These are phyloP conservation scores for Diaporthe citri DNA, from an alignment of 2,329 filamentous ascomycete species.

Conservation along the genomic window DNA sequence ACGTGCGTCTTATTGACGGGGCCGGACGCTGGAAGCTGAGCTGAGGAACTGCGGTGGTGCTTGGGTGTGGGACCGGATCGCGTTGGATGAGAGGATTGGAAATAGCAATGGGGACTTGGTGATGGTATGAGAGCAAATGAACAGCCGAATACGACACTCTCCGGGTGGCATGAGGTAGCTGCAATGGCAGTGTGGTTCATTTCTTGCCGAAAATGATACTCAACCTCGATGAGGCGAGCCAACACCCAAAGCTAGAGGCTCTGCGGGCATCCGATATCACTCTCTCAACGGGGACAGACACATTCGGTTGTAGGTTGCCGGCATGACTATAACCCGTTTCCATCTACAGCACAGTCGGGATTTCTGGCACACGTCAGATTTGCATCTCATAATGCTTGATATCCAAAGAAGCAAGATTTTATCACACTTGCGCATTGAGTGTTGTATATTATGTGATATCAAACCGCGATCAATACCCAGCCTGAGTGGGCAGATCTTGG, in stretches of 20 bases:
- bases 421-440: neutral
- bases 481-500: neutral
- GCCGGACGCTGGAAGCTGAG: slow-evolving; percentile 43
- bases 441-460: no score
- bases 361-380: neutral
- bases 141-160: no score
- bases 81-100: slow-evolving; percentile 44
- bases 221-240: neutral
- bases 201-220: neutral
- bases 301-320: neutral
- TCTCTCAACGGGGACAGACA: neutral
- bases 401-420: neutral
- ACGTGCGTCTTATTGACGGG: slow-evolving; percentile 40
- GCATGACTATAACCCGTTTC: neutral
- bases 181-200: neutral
- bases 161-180: no score
- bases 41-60: slow-evolving; percentile 39
- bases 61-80: slow-evolving; percentile 42
- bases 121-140: slow-evolving; percentile 52
- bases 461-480: no score
- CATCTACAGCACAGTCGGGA: neutral
- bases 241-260: neutral
- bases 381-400: neutral
- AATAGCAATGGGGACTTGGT: slow-evolving; percentile 52
- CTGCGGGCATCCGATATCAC: neutral